Conservation (phyloP, 2,329 filamentous ascomycete species). For the Sporothrix humicola region DNA sequence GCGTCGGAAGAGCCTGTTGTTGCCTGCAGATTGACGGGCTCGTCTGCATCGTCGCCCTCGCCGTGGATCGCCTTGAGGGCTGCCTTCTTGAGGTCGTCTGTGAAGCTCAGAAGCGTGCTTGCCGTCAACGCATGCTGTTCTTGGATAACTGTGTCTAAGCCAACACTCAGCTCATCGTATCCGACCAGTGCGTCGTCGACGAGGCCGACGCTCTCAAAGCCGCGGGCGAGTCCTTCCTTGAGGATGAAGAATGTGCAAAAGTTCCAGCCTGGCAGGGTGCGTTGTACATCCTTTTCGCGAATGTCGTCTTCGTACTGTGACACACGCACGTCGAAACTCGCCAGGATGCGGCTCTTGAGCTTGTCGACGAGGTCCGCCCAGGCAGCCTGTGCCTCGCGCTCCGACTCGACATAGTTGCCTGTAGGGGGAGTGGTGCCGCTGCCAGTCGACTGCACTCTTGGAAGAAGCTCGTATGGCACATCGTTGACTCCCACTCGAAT, state of each 20-base stretch:
- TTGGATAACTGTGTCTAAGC: slow-evolving; percentile 79
- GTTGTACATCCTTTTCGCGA: slow-evolving; percentile 87
- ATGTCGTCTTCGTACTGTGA: slow-evolving; percentile 97
- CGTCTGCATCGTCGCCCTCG: slow-evolving; percentile 48
- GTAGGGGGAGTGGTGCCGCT: slow-evolving; percentile 57
- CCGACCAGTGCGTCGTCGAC: slow-evolving; percentile 94
- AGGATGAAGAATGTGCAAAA: slow-evolving; percentile 99
- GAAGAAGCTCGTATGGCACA: slow-evolving; percentile 68
- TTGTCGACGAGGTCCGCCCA: slow-evolving; percentile 86
- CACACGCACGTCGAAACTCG: slow-evolving; percentile 88
- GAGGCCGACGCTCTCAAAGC: slow-evolving; percentile 93
- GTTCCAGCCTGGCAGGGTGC: slow-evolving; percentile 92
- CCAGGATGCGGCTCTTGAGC: slow-evolving; percentile 83
- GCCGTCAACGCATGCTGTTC: slow-evolving; percentile 64
- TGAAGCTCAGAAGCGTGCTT: slow-evolving; percentile 73
- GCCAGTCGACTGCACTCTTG: slow-evolving; percentile 54
- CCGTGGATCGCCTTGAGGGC: slow-evolving; percentile 58
- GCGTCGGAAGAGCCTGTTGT: slow-evolving; percentile 38
- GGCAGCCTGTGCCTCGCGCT: slow-evolving; percentile 78
- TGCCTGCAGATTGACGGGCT: slow-evolving; percentile 59
- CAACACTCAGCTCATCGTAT: slow-evolving; percentile 91
- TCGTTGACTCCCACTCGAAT: slow-evolving; percentile 77
- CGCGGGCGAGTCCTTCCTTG: slow-evolving; percentile 90
- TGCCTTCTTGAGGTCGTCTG: slow-evolving; percentile 71
- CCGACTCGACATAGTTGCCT: slow-evolving; percentile 68